Base-by-base conservation (phyloP, 139 green algal species). In the Chlamydomonas incerta region DNA sequence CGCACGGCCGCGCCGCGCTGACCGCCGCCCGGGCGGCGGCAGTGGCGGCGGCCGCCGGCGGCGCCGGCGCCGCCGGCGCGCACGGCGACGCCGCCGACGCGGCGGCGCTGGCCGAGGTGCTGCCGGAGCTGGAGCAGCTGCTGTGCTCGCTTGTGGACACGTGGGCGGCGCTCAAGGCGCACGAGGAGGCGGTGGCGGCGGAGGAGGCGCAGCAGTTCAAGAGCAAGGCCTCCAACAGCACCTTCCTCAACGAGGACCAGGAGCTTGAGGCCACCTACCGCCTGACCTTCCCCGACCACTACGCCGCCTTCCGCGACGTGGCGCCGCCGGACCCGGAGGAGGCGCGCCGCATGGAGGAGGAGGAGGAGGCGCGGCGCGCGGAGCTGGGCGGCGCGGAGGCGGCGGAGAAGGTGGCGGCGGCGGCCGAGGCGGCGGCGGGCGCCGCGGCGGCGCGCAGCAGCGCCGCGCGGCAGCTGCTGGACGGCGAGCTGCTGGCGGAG, bases 171-270 rank as follows among this genome's bases (percentile, higher is more conserved):
- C 72, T 93, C 10, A 93, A 93, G 75, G 90, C 88, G 31, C 88
- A 89, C 52, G 87, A 98, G 82, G 94, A 92, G 81, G 84, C 84
- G 41, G 79, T 69, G 11, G 94, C 93, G 9, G 90, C 88, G 37
- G 93, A 96, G 84, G 93, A 96, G 76, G 94, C 91, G 1, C 89
- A 96, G 84, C 60, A 96, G 80, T 98, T 96, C 90, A 96, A 95
- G 88, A 92, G 69, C 88, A 98, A 97, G 90, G 71, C 79, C 0
- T 88, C 87, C 46, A 90, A 35, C 50, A 80, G 76, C 0, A 84
- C 71, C 72, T 88, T 95, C 60, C n/a, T 90, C n/a, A 96, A 83
- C 10, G 93, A 96, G 37, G 95, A 97, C 92, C 89, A 96, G 81
- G 95, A 95, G 74, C 91, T 93, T 33, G 94, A 96, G 83, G 88